phyloP scores from a whole-genome alignment of 176 grass and related monocot species.

The Oryza coarctata region DNA sequence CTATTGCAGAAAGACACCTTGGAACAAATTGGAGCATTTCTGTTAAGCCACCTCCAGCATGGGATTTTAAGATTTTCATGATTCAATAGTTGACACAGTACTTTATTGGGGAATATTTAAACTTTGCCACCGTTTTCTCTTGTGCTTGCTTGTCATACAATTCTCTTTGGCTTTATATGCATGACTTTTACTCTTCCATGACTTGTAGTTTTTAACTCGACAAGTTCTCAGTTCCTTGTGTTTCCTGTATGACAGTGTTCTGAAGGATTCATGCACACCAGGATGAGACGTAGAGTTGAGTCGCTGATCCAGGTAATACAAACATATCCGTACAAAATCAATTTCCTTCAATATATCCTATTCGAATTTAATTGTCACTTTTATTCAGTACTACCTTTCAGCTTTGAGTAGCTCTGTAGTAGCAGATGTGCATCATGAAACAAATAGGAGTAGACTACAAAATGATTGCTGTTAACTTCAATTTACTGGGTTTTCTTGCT shows the following conservation, averaged over 20 bases:
- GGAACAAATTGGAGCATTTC: neutral
- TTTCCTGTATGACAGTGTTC: constrained; percentile 69
- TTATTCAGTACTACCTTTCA: constrained; percentile 23
- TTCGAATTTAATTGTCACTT: neutral
- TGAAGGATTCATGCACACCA: constrained; percentile 99
- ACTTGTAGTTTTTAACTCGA: constrained; percentile 1
- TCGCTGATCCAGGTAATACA: constrained; percentile 82
- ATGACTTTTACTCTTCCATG: neutral
- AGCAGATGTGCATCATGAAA: neutral
- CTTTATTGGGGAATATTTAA: neutral
- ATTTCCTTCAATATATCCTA: constrained; percentile 3
- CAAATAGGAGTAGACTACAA: neutral
- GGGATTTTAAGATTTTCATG: neutral
- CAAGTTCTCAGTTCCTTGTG: constrained; percentile 17
- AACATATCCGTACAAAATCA: neutral
- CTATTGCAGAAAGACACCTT: neutral
- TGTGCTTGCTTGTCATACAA: neutral
- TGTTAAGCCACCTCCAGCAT: neutral
- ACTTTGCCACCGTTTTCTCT: neutral
- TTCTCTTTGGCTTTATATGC: neutral
- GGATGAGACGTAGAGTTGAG: constrained; percentile 98
- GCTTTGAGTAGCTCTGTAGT: constrained; percentile 13
- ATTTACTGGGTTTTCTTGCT: neutral
- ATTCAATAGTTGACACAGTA: neutral
- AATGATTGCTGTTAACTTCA: neutral